Conservation (phyloP, 257 asterid genomes). For the Solanum stenotomum region DNA sequence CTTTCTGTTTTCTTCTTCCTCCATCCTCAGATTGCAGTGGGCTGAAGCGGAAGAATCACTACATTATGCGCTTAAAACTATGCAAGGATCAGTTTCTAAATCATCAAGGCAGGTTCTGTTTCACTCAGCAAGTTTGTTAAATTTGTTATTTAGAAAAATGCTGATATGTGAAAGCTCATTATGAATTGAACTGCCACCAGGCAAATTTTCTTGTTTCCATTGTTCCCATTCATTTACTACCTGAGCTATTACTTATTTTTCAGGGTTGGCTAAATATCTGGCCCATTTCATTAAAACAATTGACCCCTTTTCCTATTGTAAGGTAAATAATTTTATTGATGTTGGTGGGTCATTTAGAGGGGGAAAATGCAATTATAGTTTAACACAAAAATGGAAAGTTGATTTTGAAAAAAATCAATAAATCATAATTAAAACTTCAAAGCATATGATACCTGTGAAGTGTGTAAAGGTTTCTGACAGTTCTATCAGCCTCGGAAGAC, state of each 20-base stretch:
- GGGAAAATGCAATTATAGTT: not conserved
- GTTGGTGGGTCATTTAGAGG: not conserved
- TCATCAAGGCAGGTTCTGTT: not conserved
- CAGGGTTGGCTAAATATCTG: not conserved
- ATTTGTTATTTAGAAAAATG: not conserved
- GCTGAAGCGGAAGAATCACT: not conserved
- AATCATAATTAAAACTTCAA: not conserved
- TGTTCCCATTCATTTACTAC: not conserved
- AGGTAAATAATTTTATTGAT: not conserved
- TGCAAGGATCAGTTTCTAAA: not conserved
- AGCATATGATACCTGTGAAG: constrained; percentile 66
- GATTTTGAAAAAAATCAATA: not conserved
- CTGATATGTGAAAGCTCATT: not conserved
- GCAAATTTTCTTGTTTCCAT: not conserved
- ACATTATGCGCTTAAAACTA: not conserved
- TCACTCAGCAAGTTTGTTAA: not conserved
- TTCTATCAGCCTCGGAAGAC: constrained; percentile 86
- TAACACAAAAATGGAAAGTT: not conserved
- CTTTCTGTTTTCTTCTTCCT: not conserved
- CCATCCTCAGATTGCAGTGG: not conserved
- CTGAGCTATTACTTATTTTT: not conserved
- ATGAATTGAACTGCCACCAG: not conserved
- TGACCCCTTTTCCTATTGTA: not conserved
- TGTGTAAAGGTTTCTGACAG: constrained; percentile 75
- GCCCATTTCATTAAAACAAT: not conserved